Conservation (phyloP, 2,329 filamentous ascomycete species). For the Leptographium radiaticola region DNA sequence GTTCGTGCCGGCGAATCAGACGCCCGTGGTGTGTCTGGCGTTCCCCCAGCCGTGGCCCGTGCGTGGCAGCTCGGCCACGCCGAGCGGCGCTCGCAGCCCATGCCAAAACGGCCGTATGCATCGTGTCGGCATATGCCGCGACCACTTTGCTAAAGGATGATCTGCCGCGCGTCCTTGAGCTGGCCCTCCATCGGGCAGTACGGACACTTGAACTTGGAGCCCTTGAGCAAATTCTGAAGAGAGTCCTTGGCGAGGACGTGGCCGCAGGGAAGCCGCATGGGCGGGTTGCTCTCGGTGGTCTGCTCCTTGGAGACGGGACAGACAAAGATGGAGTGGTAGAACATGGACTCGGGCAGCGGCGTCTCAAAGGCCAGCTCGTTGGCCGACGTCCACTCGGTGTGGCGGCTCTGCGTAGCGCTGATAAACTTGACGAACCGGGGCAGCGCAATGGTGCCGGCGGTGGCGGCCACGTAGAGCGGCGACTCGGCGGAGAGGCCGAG, state of each 20-base stretch:
- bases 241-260: slow-evolving; percentile 86
- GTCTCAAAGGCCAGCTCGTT: slow-evolving; percentile 78
- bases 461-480: slow-evolving; percentile 83
- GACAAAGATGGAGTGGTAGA: slow-evolving; percentile 94
- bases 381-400: slow-evolving; percentile 87
- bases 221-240: slow-evolving; percentile 66
- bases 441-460: slow-evolving; percentile 82
- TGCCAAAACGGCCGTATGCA: no score
- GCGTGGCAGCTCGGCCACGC: no score
- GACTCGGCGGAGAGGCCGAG: slow-evolving; percentile 83
- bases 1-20: no score
- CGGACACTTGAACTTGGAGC: slow-evolving; percentile 78
- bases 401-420: slow-evolving; percentile 73
- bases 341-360: slow-evolving; percentile 43
- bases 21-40: no score
- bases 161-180: slow-evolving; percentile 60
- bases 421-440: slow-evolving; percentile 83
- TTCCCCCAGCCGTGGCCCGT: no score
- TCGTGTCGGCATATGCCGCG: no score
- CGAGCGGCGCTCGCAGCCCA: no score
- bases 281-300: slow-evolving; percentile 81
- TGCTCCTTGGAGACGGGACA: slow-evolving; percentile 97
- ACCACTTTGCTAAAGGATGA: slow-evolving; percentile 39
- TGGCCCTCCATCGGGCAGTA: slow-evolving; percentile 84
- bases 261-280: slow-evolving; percentile 93